phyloP scores from a whole-genome alignment of 2,329 filamentous ascomycete genomes.

The Fusarium napiforme region DNA sequence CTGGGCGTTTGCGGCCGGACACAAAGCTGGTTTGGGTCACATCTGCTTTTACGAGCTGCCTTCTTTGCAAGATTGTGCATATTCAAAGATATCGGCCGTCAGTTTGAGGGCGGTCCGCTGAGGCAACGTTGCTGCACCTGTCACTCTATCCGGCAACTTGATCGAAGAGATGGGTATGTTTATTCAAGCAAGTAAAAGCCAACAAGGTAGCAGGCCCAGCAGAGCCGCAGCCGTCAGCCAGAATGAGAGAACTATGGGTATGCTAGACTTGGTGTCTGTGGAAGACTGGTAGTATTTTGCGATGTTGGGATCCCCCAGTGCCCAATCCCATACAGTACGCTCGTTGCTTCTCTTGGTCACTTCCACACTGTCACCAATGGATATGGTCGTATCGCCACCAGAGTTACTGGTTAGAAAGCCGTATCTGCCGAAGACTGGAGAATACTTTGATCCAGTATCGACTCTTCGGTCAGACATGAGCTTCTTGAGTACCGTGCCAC shows the following conservation, averaged over 20 bases:
- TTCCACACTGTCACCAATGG: slow-evolving; percentile 60
- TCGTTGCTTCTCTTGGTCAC: slow-evolving; percentile 62
- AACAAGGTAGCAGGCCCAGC: slow-evolving; percentile 30
- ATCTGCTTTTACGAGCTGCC: slow-evolving; percentile 9
- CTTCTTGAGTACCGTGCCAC: slow-evolving; percentile 73
- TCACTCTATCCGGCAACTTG: not conserved
- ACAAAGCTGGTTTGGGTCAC: slow-evolving; percentile 10
- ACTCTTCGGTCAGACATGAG: slow-evolving; percentile 77
- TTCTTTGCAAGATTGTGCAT: not conserved
- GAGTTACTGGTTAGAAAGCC: slow-evolving; percentile 62
- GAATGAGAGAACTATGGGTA: slow-evolving; percentile 26
- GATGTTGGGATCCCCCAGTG: slow-evolving; percentile 41
- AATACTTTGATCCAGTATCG: slow-evolving; percentile 73
- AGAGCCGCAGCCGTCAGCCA: slow-evolving; percentile 31
- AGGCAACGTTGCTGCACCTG: slow-evolving; percentile 5
- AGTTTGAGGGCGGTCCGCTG: not conserved
- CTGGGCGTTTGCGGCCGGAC: slow-evolving; percentile 21
- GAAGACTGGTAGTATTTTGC: slow-evolving; percentile 43
- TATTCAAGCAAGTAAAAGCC: slow-evolving; percentile 31
- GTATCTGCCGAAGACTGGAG: slow-evolving; percentile 79
- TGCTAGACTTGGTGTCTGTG: slow-evolving; percentile 6
- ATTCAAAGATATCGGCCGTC: not conserved
- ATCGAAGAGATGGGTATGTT: not conserved
- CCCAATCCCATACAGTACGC: slow-evolving; percentile 66
- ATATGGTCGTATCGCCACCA: slow-evolving; percentile 38